Conservation (phyloP, 305 asterid species). For the Ilex paraguariensis region DNA sequence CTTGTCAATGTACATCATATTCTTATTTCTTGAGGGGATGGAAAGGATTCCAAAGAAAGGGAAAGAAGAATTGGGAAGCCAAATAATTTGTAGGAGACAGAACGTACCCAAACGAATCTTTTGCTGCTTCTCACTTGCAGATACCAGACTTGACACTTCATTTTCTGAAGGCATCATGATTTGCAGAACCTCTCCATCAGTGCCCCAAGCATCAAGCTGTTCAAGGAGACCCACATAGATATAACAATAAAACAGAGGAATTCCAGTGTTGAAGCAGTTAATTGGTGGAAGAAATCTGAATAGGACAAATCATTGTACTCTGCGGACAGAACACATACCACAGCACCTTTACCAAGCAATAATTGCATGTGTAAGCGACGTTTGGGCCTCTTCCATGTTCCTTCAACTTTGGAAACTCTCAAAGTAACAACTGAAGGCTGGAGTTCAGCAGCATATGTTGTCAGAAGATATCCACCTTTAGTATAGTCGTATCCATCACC, state of each 20-base stretch:
- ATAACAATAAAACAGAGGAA: slow-evolving; percentile 6
- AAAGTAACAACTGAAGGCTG: slow-evolving; percentile 64
- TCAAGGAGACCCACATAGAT: neutral
- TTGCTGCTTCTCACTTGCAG: slow-evolving; percentile 51
- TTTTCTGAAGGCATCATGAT: slow-evolving; percentile 63
- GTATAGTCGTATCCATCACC: slow-evolving; percentile 91
- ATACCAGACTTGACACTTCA: slow-evolving; percentile 48
- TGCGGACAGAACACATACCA: slow-evolving; percentile 34
- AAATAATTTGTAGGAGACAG: neutral
- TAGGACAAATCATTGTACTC: neutral
- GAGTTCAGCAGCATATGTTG: slow-evolving; percentile 77
- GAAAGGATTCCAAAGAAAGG: neutral
- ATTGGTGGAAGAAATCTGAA: too few species aligned
- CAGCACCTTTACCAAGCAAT: slow-evolving; percentile 72
- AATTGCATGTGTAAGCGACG: slow-evolving; percentile 74
- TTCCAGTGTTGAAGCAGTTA: slow-evolving; percentile 3
- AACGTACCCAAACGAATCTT: slow-evolving; percentile 53
- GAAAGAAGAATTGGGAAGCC: neutral
- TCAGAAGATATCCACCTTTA: slow-evolving; percentile 62
- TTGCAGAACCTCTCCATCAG: slow-evolving; percentile 70
- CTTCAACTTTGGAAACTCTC: slow-evolving; percentile 69
- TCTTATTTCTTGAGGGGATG: too few species aligned
- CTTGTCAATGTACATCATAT: too few species aligned
- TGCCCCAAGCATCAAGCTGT: slow-evolving; percentile 80
- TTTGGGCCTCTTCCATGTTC: slow-evolving; percentile 75